Evolutionary conservation across 148 eudicot genomes (phyloP).

Genomic region (Spergularia marina): DNA sequence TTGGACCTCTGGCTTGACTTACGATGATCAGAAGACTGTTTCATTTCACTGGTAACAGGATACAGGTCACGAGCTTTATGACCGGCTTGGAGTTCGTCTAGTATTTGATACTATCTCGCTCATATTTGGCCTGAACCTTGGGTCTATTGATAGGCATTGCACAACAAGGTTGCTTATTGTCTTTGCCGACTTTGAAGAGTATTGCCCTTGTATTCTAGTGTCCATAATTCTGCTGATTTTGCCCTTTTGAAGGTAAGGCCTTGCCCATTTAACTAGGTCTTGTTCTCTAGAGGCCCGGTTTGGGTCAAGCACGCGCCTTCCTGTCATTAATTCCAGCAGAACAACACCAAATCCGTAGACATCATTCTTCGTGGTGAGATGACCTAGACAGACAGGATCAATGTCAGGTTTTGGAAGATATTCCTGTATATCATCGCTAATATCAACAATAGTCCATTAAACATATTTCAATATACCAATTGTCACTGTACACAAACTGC

Average conservation of each 20-base stretch:
- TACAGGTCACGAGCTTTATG: constrained; percentile 15
- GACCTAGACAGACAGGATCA: constrained; percentile 47
- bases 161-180: constrained; percentile 51
- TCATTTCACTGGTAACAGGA: constrained; percentile 17
- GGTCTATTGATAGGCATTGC: constrained; percentile 66
- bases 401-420: neutral
- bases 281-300: constrained; percentile 66
- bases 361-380: constrained; percentile 71
- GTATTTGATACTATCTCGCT: constrained; percentile 52
- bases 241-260: constrained; percentile 66
- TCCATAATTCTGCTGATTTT: constrained; percentile 66
- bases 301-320: constrained; percentile 69
- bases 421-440: neutral
- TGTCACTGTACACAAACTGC: too few species aligned
- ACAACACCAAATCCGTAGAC: constrained; percentile 90
- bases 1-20: constrained; percentile 16
- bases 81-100: constrained; percentile 53
- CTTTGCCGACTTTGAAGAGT: constrained; percentile 44
- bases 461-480: too few species aligned
- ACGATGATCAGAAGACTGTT: neutral
- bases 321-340: constrained; percentile 78
- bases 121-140: constrained; percentile 67
- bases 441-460: too few species aligned
- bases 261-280: constrained; percentile 69
- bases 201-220: constrained; percentile 67